Conservation (phyloP, 306 rosid genomes). For the Prosopis cineraria region DNA sequence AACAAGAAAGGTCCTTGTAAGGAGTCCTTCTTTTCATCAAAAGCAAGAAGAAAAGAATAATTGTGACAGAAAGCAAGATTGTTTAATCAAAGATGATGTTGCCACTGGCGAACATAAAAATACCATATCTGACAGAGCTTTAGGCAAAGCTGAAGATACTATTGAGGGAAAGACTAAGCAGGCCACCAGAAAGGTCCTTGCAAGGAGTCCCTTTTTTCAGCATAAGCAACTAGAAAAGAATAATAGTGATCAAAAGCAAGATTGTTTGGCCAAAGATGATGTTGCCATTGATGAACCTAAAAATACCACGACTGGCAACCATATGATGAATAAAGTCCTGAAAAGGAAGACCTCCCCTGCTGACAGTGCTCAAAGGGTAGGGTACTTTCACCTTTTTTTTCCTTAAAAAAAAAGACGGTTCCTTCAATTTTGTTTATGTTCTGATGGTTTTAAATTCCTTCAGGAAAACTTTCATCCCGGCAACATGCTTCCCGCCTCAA, state of each 20-base stretch:
- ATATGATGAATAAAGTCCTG: constrained; percentile 38
- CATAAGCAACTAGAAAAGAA: constrained; percentile 49
- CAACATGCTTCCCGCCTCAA: constrained; percentile 36
- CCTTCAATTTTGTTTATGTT: constrained; percentile 25
- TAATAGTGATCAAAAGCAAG: constrained; percentile 43
- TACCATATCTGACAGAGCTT: constrained; percentile 2
- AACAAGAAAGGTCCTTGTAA: constrained; percentile 61
- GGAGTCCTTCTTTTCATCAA: constrained; percentile 72
- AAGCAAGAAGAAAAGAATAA: constrained; percentile 49
- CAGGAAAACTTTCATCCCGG: constrained; percentile 65
- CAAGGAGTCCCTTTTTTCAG: constrained; percentile 77
- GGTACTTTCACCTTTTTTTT: constrained; percentile 40
- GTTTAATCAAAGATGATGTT: constrained; percentile 18
- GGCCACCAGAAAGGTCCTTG: constrained; percentile 58
- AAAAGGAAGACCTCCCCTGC: constrained; percentile 65
- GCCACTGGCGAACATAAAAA: constrained; percentile 33
- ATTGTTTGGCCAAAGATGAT: constrained; percentile 21
- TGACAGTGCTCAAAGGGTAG: constrained; percentile 53
- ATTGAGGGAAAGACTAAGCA: constrained; percentile 49
- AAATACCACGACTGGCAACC: constrained; percentile 30
- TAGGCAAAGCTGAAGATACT: constrained; percentile 26
- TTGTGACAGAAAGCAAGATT: constrained; percentile 40
- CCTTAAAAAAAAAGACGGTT: neutral
- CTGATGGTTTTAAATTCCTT: constrained; percentile 36
- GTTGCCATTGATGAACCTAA: constrained; percentile 22